A percentile compares a stretch with the other conserved stretches of the same genome.
Conservation (phyloP, 495 filamentous ascomycete genomes). For the Hypoxylon cercidicola region DNA sequence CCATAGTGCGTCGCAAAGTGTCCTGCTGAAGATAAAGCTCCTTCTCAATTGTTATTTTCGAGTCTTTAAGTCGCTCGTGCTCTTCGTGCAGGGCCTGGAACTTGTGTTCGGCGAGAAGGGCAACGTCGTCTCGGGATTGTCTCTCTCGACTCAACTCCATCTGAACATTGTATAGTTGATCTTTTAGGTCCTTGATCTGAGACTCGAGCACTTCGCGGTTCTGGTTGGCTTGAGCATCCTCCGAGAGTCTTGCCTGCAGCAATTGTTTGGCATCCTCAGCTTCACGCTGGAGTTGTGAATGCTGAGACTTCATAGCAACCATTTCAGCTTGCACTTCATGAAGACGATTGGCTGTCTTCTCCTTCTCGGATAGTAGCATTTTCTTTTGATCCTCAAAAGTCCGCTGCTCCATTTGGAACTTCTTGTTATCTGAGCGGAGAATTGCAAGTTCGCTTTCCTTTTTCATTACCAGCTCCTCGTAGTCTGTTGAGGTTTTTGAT, state of each 20-base stretch:
- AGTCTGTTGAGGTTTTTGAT: constrained; percentile 90
- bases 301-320: constrained; percentile 86
- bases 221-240: constrained; percentile 86
- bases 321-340: constrained; percentile 88
- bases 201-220: constrained; percentile 86
- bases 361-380: constrained; percentile 75
- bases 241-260: constrained; percentile 86
- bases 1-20: constrained; percentile 85
- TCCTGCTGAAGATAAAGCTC: constrained; percentile 99
- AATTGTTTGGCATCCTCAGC: constrained; percentile 86
- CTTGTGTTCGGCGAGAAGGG: constrained; percentile 90
- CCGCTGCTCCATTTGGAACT: constrained; percentile 78
- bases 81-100: constrained; percentile 82
- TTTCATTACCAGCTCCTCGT: constrained; percentile 88
- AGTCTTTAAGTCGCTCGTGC: constrained; percentile 86
- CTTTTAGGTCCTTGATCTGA: constrained; percentile 87
- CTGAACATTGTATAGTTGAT: constrained; percentile 84
- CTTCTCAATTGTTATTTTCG: constrained; percentile 97
- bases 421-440: constrained; percentile 83
- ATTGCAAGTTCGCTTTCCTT: constrained; percentile 95
- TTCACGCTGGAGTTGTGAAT: constrained; percentile 83
- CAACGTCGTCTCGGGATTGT: constrained; percentile 96
- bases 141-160: constrained; percentile 89
- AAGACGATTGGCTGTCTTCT: constrained; percentile 79
- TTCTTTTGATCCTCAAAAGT: constrained; percentile 79